Conservation (phyloP, 2,329 filamentous ascomycete genomes). For the Trichophyton rubrum region DNA sequence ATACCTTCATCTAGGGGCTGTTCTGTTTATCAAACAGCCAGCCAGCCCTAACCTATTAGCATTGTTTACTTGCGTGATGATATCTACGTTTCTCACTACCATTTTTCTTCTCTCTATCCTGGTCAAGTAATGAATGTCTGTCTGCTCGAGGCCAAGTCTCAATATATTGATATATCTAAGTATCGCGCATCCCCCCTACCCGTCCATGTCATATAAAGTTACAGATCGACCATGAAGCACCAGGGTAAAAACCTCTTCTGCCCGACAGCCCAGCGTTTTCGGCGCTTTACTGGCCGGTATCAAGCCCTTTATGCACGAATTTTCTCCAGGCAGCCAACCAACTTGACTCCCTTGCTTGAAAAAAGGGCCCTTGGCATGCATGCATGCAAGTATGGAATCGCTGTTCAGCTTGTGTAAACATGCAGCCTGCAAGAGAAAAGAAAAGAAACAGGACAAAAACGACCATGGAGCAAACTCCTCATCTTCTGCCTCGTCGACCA, state of each 20-base stretch:
- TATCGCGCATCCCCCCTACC: background rate
- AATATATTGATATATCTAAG: background rate
- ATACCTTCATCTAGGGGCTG: background rate
- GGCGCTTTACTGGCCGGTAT: background rate
- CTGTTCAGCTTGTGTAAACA: background rate
- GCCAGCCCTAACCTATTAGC: background rate
- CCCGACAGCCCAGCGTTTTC: too few species aligned
- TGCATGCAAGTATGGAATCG: background rate
- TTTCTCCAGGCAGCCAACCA: background rate
- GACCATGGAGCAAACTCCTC: too few species aligned
- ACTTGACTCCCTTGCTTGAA: background rate
- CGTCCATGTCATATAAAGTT: too few species aligned
- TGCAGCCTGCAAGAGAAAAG: background rate
- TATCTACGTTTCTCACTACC: background rate
- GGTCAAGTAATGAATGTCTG: background rate
- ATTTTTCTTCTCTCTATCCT: background rate
- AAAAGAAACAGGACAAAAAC: background rate
- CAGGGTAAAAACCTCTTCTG: background rate
- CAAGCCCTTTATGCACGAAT: background rate
- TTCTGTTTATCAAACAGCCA: background rate
- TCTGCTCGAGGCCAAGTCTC: too few species aligned
- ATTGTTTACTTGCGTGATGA: conserved; percentile 1
- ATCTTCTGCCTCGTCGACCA: background rate
- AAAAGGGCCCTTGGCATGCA: background rate
- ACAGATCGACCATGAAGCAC: too few species aligned